A percentile compares a stretch with the other conserved stretches of the same genome.
phyloP scores from a whole-genome alignment of 2,329 filamentous ascomycete species.

The Polytolypa hystricis region DNA sequence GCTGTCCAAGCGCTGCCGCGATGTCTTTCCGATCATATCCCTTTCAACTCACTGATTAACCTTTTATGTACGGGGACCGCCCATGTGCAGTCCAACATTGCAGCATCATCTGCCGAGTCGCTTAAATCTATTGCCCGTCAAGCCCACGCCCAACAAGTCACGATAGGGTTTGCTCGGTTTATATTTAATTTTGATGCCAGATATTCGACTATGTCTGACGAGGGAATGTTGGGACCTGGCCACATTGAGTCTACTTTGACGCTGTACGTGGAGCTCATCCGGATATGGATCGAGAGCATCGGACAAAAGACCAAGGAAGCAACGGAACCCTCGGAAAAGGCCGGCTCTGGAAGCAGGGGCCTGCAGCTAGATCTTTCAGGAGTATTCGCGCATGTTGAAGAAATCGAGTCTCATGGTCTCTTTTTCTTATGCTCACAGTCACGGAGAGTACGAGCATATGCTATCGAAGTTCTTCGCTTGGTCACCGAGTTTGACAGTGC shows the following conservation, averaged over 20 bases:
- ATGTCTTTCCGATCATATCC: slow-evolving; percentile 83
- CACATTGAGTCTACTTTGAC: slow-evolving; percentile 92
- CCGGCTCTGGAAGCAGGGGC: slow-evolving; percentile 55
- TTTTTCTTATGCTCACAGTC: slow-evolving; percentile 98
- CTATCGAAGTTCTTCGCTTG: slow-evolving; percentile 80
- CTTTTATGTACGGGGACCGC: slow-evolving; percentile 92
- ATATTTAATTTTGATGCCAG: slow-evolving; percentile 98
- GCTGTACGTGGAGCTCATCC: slow-evolving; percentile 83
- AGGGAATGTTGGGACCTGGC: slow-evolving; percentile 83
- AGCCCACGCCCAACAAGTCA: slow-evolving; percentile 86
- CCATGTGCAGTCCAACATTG: slow-evolving; percentile 87
- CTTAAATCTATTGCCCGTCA: slow-evolving; percentile 92
- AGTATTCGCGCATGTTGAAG: slow-evolving; percentile 86
- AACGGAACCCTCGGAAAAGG: slow-evolving; percentile 53
- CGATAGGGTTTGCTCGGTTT: slow-evolving; percentile 90
- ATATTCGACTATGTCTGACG: slow-evolving; percentile 96
- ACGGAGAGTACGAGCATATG: slow-evolving; percentile 74
- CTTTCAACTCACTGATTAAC: slow-evolving; percentile 88
- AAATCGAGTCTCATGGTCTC: slow-evolving; percentile 89
- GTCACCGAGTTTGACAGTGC: slow-evolving; percentile 90
- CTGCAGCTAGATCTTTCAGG: slow-evolving; percentile 75
- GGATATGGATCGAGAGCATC: slow-evolving; percentile 97
- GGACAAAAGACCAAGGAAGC: slow-evolving; percentile 71
- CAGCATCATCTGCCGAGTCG: slow-evolving; percentile 80
- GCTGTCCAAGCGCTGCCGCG: slow-evolving; percentile 89